Base-by-base conservation (phyloP, 306 rosid genomes). In the Luffa aegyptiaca region DNA sequence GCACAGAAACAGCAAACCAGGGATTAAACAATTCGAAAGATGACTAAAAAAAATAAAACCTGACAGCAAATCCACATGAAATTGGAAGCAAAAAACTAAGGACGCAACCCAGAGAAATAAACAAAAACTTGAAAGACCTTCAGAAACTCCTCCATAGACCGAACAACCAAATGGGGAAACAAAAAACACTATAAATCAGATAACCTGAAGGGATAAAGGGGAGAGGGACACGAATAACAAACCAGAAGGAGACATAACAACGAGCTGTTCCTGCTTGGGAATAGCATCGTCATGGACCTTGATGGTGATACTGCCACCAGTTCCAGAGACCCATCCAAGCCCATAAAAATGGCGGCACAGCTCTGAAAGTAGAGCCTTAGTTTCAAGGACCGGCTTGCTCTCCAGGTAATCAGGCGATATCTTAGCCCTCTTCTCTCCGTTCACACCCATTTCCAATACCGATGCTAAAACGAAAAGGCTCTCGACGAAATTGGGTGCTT, bases 321-420 rank as follows among this genome's bases (percentile, higher is more conserved):
- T 92, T 17, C 98, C 98, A 0, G 97, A 88, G 0, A 94, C 97
- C 98, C 98, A 94, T 81, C 97, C 97, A 17, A 91, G 94, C 69
- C 48, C 83, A 86, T 92, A 95, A 87, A 95, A 95, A 52, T 91
- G 95, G 80, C 98, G 97, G 88, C 98, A 91, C 0, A 95, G 97
- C 55, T 95, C 97, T 5, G 97, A 87, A 83, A 91, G 83, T 77
- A 92, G 87, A 82, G 61, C 86, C 85, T 75, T 88, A 0, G 98
- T 92, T 46, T 95, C 98, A 77, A 80, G 87, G 85, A 91, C 93
- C 44, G 86, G 87, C 63, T 85, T 88, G 79, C 92, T 73, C 58
- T 88, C 93, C 37, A 95, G 83, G 79, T 92, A 92, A 14, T 92
- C 92, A 83, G 86, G 94, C 77, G 94, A 83, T 39, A 88, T 55